Conservation (phyloP, 1,284 basidiomycete species). For the Fomitopsis pinicola region DNA sequence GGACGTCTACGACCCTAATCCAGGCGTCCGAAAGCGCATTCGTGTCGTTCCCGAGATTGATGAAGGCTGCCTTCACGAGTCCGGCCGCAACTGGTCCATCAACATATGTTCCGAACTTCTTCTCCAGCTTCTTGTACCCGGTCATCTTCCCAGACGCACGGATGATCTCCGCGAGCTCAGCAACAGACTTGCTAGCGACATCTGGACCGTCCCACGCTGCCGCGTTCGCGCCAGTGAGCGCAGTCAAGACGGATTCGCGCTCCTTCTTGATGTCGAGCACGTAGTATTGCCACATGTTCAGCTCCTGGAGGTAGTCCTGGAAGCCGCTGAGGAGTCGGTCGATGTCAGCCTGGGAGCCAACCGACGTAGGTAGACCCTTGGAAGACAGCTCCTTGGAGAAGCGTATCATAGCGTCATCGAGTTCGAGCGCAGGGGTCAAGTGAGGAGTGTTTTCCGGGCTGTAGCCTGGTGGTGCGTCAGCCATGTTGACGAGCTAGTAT, state of each 20-base stretch:
- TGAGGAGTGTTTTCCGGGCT: constrained; percentile 89
- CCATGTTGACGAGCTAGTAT: neutral
- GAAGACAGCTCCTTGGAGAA: constrained; percentile 67
- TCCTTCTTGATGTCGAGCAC: constrained; percentile 72
- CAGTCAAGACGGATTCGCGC: constrained; percentile 48
- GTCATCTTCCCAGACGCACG: constrained; percentile 50
- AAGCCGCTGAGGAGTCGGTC: constrained; percentile 64
- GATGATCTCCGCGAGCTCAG: constrained; percentile 65
- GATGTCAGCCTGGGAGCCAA: constrained; percentile 68
- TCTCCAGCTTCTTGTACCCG: constrained; percentile 56
- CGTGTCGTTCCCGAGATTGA: constrained; percentile 41
- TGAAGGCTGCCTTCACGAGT: constrained; percentile 68
- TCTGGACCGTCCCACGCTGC: constrained; percentile 54
- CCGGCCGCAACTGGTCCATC: constrained; percentile 60
- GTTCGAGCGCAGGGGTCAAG: constrained; percentile 80
- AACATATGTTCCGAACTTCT: constrained; percentile 66
- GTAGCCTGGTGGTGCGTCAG: constrained; percentile 52
- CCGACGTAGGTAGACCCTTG: constrained; percentile 66
- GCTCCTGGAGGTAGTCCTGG: constrained; percentile 52
- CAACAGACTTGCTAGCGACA: constrained; percentile 55
- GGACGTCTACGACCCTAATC: constrained; percentile 72
- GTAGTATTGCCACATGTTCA: constrained; percentile 90
- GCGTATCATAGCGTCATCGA: constrained; percentile 80
- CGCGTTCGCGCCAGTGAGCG: constrained; percentile 40
- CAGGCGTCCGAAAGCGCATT: constrained; percentile 66